Evolutionary conservation across 2,329 filamentous ascomycete species (phyloP), one percentile per base, ranked within the genome.

Genomic region (Aspergillus aculeatus): DNA sequence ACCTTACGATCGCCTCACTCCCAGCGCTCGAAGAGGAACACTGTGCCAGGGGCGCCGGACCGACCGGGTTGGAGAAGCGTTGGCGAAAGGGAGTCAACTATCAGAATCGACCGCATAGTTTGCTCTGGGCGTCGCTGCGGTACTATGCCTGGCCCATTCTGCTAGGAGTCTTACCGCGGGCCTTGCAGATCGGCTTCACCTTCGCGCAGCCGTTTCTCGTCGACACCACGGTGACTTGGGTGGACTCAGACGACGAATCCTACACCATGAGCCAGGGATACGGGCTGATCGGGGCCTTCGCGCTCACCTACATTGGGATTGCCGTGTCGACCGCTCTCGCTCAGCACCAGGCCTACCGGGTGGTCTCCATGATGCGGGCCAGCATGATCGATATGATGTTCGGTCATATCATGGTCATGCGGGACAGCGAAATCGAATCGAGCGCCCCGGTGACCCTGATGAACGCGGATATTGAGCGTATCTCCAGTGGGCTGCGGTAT

Each of bases 161-260:
- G 57, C 48, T 47, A 35, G 72, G 2, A 14, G 66, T 80, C 4
- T 47, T 75, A 4, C 77, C 79, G 2, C 73, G 80, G 0, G 63
- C 81, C 2, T 68, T 72, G 10, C 72, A 73, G 24, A 73, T 72
- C 1, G 79, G 69, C 4, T 80, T 82, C 63, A 75, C 67, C 5
- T 80, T 81, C 55, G 72, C 76, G 5, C 80, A 82, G 41, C 80
- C 81, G 0, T 78, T 82, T 24, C 75, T 82, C 24, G 75, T 82
- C 12, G 44, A 47, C 10, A 9, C 31, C 10, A 56, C 35, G 7
- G 32, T 51, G 2, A 21, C 21, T 21, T 21, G 21, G 21, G 21
- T 21, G 21, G 21, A 21, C 21, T 21, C 2, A 21, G 21, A 21
- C 21, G 21, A 21, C 21, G 21, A 21, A 21, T 23, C 11, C n/a